Conservation (phyloP, 257 asterid species). For the Eucommia ulmoides region DNA sequence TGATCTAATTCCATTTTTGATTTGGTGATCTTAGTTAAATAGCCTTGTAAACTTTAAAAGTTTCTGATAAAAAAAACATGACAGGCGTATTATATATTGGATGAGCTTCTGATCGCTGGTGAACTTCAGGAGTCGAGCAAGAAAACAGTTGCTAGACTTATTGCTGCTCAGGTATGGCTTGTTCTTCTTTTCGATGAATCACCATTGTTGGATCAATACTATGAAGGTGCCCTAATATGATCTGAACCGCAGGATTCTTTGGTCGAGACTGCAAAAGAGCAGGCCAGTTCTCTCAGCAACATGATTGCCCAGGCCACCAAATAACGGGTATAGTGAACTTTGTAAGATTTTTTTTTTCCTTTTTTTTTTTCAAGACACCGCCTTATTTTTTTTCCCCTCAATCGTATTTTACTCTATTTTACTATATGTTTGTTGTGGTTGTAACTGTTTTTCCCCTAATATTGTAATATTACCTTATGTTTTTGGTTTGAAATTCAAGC, state of each 20-base stretch:
- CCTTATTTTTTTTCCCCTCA: no score
- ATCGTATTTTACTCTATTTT: no score
- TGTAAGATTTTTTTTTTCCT: no score
- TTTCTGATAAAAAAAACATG: neutral
- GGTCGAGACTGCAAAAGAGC: constrained; percentile 96
- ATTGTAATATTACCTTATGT: no score
- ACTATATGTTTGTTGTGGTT: no score
- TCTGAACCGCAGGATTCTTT: constrained; percentile 62
- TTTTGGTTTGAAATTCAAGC: no score
- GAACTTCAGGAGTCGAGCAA: constrained; percentile 99
- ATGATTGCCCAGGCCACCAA: constrained; percentile 95
- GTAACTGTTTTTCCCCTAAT: no score
- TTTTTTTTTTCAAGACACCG: no score
- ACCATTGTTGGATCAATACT: neutral
- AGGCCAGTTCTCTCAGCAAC: constrained; percentile 76
- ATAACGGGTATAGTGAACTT: no score
- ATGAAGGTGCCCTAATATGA: constrained; percentile 4
- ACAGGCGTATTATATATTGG: constrained; percentile 92
- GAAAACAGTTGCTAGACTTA: constrained; percentile 89
- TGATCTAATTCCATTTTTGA: no score
- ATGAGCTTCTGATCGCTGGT: constrained; percentile 90
- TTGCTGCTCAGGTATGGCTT: constrained; percentile 79
- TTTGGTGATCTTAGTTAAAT: no score
- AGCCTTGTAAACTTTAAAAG: no score
- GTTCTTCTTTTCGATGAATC: neutral